Base-by-base conservation (phyloP, 163 green algal genomes). In the Volvox carteri region DNA sequence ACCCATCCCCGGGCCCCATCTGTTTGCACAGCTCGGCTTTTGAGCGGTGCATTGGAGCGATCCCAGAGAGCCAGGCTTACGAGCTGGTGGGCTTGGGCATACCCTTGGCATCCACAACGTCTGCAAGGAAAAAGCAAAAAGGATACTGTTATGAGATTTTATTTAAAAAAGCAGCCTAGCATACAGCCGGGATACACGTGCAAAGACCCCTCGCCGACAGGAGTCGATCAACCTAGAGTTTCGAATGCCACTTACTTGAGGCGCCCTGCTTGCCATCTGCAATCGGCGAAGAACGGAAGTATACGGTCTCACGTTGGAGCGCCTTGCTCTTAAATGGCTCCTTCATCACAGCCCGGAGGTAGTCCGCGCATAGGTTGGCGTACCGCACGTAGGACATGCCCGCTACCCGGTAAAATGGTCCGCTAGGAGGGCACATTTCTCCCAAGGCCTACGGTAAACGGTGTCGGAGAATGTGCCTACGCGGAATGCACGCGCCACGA, bases 321-420 rank as follows among this genome's bases (percentile, higher is more conserved):
- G 97, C 97, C 91, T 97, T 97, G 58, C 83, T 93, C 91, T 97
- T 98, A 28, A 94, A 87, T 7, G 97, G 96, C 93, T 98, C 96
- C 91, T 99, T 99, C 76, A 99, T 86, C 30, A 97, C 96, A 0
- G 93, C 93, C 14, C 97, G 94, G 77, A 99, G 93, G 91, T 98
- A 95, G 85, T 99, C 97, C 21, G 96, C 96, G 84, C 95, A 98
- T n/a, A 98, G 90, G 91, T 97, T 98, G 84, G 96, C 89, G 77
- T 98, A 98, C 52, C 94, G 91, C 60, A 97, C 92, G 90, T 99
- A 99, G 21, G 91, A 96, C 95, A 99, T 97, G 72, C 97, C 97
- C 9, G 97, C 97, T 9, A 96, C 95, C 14, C 96, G 90, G 91
- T 97, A 98, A 88, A 97, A 99, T 21, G 95, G 91, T 37, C 93